These are phyloP conservation scores for Candida nemodendra DNA, from an alignment of 805 yeast species.

Conservation along the genomic window DNA sequence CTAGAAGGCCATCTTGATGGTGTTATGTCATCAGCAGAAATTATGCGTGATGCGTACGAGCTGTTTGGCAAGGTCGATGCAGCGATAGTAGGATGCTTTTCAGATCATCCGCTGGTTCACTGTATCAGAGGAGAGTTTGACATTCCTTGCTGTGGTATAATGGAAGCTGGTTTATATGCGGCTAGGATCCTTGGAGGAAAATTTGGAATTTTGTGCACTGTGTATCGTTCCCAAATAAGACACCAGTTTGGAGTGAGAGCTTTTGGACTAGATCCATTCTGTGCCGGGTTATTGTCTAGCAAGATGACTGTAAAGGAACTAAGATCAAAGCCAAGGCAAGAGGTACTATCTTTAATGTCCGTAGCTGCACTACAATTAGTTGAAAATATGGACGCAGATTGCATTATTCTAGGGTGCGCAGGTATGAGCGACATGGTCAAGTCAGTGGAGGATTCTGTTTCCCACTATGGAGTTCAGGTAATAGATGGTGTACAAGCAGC, in stretches of 20 bases:
- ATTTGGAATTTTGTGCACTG: conserved; percentile 34
- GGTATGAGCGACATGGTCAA: conserved; percentile 90
- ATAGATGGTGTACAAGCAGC: conserved; percentile 48
- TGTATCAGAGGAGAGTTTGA: conserved; percentile 37
- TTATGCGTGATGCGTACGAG: conserved; percentile 31
- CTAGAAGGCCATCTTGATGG: conserved; percentile 36
- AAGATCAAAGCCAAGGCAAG: conserved; percentile 31
- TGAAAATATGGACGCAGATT: conserved; percentile 42
- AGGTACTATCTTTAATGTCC: conserved; percentile 28
- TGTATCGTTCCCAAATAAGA: conserved; percentile 31
- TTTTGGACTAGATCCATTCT: conserved; percentile 30
- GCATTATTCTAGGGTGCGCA: conserved; percentile 67
- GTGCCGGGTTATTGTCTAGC: conserved; percentile 35
- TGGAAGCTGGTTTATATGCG: conserved; percentile 35
- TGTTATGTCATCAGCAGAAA: conserved; percentile 33
- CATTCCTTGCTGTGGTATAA: conserved; percentile 33
- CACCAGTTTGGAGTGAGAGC: conserved; percentile 31
- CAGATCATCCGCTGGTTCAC: conserved; percentile 35
- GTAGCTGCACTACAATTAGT: conserved; percentile 27
- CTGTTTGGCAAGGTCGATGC: conserved; percentile 31
- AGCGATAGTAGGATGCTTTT: conserved; percentile 35
- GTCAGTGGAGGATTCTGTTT: conserved; percentile 91
- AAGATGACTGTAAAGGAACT: conserved; percentile 33
- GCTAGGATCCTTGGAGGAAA: conserved; percentile 34
- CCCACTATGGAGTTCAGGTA: conserved; percentile 82